Evolutionary conservation across 2,329 filamentous ascomycete genomes (phyloP).

Genomic region (Pseudodiploospora longispora): DNA sequence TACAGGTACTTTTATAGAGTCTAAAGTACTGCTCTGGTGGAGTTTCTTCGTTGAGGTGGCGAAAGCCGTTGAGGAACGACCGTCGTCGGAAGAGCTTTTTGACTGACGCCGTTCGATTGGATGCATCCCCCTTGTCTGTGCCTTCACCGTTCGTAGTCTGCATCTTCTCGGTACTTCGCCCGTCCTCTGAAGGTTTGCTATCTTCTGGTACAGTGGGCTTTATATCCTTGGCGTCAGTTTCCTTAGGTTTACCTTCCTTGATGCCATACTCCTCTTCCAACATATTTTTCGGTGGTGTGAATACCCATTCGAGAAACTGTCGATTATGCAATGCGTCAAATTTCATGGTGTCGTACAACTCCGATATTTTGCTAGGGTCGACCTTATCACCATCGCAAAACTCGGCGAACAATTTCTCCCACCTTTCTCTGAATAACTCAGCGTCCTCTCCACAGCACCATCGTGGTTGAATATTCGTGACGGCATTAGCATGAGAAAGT

Average conservation of each 20-base stretch:
- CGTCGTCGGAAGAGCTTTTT: slow-evolving; percentile 49
- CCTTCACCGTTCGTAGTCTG: slow-evolving; percentile 24
- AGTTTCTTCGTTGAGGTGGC: slow-evolving; percentile 45
- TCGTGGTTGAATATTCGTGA: slow-evolving; percentile 70
- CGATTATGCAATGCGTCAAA: slow-evolving; percentile 97
- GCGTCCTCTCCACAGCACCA: slow-evolving; percentile 98
- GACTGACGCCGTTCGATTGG: slow-evolving; percentile 26
- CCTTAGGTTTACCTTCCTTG: slow-evolving; percentile 34
- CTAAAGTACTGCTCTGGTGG: slow-evolving; percentile 75
- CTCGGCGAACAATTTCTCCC: slow-evolving; percentile 96
- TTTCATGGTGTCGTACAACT: slow-evolving; percentile 99
- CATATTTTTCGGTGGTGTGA: slow-evolving; percentile 75
- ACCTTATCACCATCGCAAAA: slow-evolving; percentile 97
- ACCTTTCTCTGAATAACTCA: slow-evolving; percentile 88
- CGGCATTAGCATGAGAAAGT: slow-evolving; percentile 52
- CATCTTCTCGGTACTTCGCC: slow-evolving; percentile 14
- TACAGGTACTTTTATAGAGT: slow-evolving; percentile 69
- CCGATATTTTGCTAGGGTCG: slow-evolving; percentile 96
- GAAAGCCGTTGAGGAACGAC: slow-evolving; percentile 49
- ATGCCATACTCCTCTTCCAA: slow-evolving; percentile 59
- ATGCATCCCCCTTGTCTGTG: slow-evolving; percentile 33
- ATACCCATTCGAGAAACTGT: slow-evolving; percentile 94
- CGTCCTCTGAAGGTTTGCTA: slow-evolving; percentile 28
- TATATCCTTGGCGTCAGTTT: slow-evolving; percentile 32
- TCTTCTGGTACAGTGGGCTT: slow-evolving; percentile 36